These are phyloP conservation scores for Trematosphaeria pertusa DNA, from an alignment of 2,329 filamentous ascomycete genomes.

Conservation along the genomic window DNA sequence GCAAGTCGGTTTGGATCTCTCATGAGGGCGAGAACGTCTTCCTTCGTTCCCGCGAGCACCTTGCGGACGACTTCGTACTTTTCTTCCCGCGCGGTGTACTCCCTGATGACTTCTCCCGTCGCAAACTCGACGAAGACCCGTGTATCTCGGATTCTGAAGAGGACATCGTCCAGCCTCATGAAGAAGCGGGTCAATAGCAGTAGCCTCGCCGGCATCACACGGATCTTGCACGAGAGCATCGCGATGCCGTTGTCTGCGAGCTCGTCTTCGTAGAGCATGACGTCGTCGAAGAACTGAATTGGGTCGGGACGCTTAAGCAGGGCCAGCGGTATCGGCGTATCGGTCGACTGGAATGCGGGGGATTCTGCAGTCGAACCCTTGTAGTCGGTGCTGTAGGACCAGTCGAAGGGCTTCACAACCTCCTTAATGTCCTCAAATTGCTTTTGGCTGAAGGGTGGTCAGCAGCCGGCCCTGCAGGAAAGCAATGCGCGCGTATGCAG, in stretches of 20 bases:
- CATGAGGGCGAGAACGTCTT: constrained; percentile 77
- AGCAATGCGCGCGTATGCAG: constrained; percentile 1
- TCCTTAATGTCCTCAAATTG: constrained; percentile 88
- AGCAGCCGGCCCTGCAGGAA: constrained; percentile 14
- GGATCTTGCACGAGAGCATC: constrained; percentile 85
- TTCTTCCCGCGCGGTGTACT: constrained; percentile 89
- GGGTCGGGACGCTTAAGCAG: constrained; percentile 88
- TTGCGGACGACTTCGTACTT: constrained; percentile 76
- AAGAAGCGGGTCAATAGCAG: constrained; percentile 87
- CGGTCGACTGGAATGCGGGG: constrained; percentile 52
- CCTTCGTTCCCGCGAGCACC: constrained; percentile 62
- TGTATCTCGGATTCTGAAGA: constrained; percentile 88
- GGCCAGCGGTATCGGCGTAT: constrained; percentile 78
- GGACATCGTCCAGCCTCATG: constrained; percentile 88
- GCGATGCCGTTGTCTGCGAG: constrained; percentile 97
- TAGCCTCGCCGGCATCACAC: constrained; percentile 90
- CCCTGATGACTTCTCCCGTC: constrained; percentile 78
- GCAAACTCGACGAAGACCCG: constrained; percentile 90
- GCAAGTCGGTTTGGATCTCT: constrained; percentile 78
- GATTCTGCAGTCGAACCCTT: constrained; percentile 67
- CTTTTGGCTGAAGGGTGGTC: constrained; percentile 65
- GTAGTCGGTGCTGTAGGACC: constrained; percentile 95
- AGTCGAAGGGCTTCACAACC: constrained; percentile 95
- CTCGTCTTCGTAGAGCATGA: constrained; percentile 96
- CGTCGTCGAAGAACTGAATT: constrained; percentile 95